A percentile compares a stretch with the other conserved stretches of the same genome.
Evolutionary conservation across 177 flowering plant species (phyloP).

Genomic region (Vitis hybrid): DNA sequence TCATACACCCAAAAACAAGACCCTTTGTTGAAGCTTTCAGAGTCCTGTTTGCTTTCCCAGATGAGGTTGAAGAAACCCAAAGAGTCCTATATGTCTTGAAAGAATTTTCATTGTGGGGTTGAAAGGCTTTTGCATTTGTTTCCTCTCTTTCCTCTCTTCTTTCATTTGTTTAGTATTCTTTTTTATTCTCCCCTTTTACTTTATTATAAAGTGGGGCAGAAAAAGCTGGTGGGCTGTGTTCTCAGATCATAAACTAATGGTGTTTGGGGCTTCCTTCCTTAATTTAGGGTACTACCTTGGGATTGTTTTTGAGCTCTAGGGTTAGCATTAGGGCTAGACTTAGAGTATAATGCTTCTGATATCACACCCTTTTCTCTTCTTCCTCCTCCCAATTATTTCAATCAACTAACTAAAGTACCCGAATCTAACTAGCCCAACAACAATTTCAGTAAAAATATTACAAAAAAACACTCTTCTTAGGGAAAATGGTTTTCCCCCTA

Average conservation of each 20-base stretch:
- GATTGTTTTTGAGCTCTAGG: slow-evolving; percentile 17
- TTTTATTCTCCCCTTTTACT: slow-evolving; percentile 39
- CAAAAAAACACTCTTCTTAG: no score
- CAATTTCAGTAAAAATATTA: no score
- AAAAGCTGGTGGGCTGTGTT: slow-evolving; percentile 48
- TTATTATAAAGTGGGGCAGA: slow-evolving; percentile 44
- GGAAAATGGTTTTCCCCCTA: no score
- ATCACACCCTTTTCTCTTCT: no score
- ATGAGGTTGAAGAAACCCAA: slow-evolving; percentile 29
- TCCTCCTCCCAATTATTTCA: no score
- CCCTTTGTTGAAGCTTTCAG: slow-evolving; percentile 30
- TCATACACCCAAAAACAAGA: slow-evolving; percentile 28
- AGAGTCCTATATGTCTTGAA: slow-evolving; percentile 20
- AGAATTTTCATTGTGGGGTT: slow-evolving; percentile 36
- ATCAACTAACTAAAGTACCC: no score
- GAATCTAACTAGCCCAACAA: no score
- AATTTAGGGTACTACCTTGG: slow-evolving; percentile 27
- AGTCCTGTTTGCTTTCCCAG: slow-evolving; percentile 28
- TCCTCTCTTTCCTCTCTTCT: slow-evolving; percentile 17
- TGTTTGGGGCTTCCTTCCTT: slow-evolving; percentile 29
- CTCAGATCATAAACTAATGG: slow-evolving; percentile 29
- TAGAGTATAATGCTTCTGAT: slow-evolving; percentile 8
- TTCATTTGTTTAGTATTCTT: slow-evolving; percentile 17
- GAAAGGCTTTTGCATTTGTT: slow-evolving; percentile 17
- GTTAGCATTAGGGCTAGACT: slow-evolving; percentile 20